phyloP scores from a whole-genome alignment of 805 yeast genomes.

The Naumovozyma baii region DNA sequence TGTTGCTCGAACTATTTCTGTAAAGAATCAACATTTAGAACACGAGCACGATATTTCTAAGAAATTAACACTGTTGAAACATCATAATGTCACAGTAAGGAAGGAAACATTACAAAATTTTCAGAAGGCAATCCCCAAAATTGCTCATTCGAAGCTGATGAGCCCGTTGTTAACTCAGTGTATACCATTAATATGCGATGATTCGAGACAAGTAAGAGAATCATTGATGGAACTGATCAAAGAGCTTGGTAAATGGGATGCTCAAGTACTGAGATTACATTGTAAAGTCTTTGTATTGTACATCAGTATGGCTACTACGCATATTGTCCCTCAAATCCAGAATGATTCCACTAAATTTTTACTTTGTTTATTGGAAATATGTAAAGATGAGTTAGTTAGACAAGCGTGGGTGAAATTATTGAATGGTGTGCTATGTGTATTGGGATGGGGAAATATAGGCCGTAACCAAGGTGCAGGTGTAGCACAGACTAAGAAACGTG shows the following conservation, averaged over 20 bases:
- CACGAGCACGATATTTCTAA: constrained; percentile 42
- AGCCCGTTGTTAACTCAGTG: constrained; percentile 25
- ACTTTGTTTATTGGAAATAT: constrained; percentile 44
- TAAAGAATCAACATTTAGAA: constrained; percentile 25
- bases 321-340: constrained; percentile 67
- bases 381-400: constrained; percentile 47
- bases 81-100: constrained; percentile 61
- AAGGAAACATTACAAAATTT: constrained; percentile 57
- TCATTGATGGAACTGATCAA: constrained; percentile 41
- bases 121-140: constrained; percentile 42
- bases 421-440: constrained; percentile 52
- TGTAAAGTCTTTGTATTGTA: constrained; percentile 55
- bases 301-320: constrained; percentile 88
- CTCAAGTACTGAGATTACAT: constrained; percentile 51
- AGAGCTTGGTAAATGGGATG: constrained; percentile 40
- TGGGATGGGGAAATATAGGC: constrained; percentile 54
- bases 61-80: constrained; percentile 60
- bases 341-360: constrained; percentile 65
- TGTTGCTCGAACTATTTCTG: constrained; percentile 43
- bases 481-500: constrained; percentile 16
- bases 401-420: constrained; percentile 63
- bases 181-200: constrained; percentile 40
- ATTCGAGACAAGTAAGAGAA: constrained; percentile 53
- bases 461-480: constrained; percentile 15
- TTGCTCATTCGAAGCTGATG: constrained; percentile 24